These are phyloP conservation scores for Eurotiales sp. DNA, from an alignment of 2,329 filamentous ascomycete species.

Conservation along the genomic window DNA sequence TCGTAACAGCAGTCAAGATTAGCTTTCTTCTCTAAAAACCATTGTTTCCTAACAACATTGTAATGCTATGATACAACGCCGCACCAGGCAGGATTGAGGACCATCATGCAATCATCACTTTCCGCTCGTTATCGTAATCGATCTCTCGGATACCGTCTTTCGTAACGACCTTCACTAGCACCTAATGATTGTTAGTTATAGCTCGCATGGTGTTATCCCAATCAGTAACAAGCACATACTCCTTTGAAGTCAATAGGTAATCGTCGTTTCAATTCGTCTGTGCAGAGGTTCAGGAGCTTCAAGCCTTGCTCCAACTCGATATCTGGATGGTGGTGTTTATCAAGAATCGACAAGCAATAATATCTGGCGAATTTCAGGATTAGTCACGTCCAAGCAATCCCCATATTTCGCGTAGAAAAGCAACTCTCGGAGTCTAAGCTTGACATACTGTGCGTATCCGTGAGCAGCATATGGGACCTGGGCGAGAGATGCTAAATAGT, in stretches of 20 bases:
- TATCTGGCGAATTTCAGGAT: constrained; percentile 57
- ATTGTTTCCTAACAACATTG: constrained; percentile 7
- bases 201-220: too few relatives aligned
- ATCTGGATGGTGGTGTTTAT: constrained; percentile 97
- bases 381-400: constrained; percentile 16
- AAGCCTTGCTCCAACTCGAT: constrained; percentile 85
- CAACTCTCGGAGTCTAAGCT: background rate
- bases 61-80: constrained; percentile 31
- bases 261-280: constrained; percentile 92
- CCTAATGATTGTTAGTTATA: constrained; percentile 25
- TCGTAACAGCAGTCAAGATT: too few relatives aligned
- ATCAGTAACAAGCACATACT: constrained; percentile 49
- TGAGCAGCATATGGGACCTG: constrained; percentile 93
- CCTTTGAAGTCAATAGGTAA: constrained; percentile 99
- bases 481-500: constrained; percentile 88
- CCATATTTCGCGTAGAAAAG: background rate
- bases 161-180: constrained; percentile 80
- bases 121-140: constrained; percentile 76
- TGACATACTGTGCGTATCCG: constrained; percentile 86
- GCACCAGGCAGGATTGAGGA: constrained; percentile 22
- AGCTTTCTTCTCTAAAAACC: background rate
- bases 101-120: constrained; percentile 44
- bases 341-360: constrained; percentile 95
- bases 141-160: constrained; percentile 88
- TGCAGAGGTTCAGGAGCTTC: constrained; percentile 91